Evolutionary conservation across 352 stramenopile species (phyloP), one percentile per base, ranked within the genome.

Genomic region (Phytophthora idaei): DNA sequence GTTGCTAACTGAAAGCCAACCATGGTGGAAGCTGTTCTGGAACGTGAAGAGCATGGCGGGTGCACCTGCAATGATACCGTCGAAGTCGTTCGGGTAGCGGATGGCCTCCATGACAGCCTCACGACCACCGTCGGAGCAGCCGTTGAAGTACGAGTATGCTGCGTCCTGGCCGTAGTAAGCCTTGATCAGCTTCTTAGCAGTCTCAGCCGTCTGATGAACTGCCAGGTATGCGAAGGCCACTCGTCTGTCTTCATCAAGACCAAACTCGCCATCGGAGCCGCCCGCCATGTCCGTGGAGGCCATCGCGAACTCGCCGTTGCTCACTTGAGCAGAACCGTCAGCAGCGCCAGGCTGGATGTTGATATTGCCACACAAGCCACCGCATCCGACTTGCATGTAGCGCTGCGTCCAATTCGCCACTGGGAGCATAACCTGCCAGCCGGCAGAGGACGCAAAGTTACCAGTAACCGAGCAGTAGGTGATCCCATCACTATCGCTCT

Each of bases 61-160:
- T 4, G 74, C 74, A 1, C 70, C 74, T 25, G 74, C 74, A 36
- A 81, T 65, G 48, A 81, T 81, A 15, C 74, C 74, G 48, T 81
- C 51, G 36, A 79, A 81, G 54, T 81, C 74, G 28, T 77, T 66
- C 21, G 74, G 74, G 53, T 76, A 81, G 5, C 74, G 74, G 27
- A 81, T 61, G 5, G 71, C 71, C 46, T 76, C 64, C 74, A 81
- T 81, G 11, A 79, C 64, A 15, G 71, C 74, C 57, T 81, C 74
- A 2, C 74, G 74, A 36, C 74, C 74, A 34, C 74, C 74, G 7
- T 81, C 74, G 2, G 74, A 81, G 58, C 74, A 81, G 21, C 74
- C 71, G 53, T 71, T 81, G 59, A 83, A 83, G 64, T 84, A 84
- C 39, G 73, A 74, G 42, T 77, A 81, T 39, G 51, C 57, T 39